phyloP scores from a whole-genome alignment of 805 yeast genomes.

The Suhomyces tanzawaensis region DNA sequence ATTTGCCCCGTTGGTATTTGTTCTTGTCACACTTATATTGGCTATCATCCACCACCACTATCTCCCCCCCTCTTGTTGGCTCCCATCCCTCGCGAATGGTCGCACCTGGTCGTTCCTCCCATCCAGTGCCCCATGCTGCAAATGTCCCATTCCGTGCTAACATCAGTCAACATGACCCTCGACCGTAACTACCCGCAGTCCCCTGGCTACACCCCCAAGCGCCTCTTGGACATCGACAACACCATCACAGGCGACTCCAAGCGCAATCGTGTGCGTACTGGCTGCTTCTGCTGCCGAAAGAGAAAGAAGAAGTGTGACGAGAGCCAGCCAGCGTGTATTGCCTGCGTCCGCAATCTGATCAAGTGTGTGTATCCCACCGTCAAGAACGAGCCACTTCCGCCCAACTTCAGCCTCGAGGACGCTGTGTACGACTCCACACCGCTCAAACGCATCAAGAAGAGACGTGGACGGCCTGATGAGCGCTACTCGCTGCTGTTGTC shows the following conservation, averaged over 20 bases:
- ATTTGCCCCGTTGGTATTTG: no score
- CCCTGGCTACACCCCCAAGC: no score
- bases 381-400: constrained; percentile 10
- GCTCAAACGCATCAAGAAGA: not conserved
- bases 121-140: no score
- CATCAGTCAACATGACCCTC: no score
- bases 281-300: constrained; percentile 14
- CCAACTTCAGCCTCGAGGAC: constrained; percentile 6
- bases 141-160: no score
- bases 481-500: not conserved
- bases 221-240: not conserved
- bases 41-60: no score
- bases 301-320: constrained; percentile 18
- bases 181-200: no score
- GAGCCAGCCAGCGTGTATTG: constrained; percentile 11
- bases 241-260: not conserved
- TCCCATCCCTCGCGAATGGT: no score
- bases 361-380: constrained; percentile 12
- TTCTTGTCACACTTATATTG: no score
- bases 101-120: no score
- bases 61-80: no score
- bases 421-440: constrained; percentile 7
- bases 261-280: constrained; percentile 10
- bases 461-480: not conserved
- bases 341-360: constrained; percentile 11